A percentile compares a stretch with the other conserved stretches of the same genome.
phyloP scores from a whole-genome alignment of 768 basidiomycete genomes.

The Xerocomus brunneocitrinus region DNA sequence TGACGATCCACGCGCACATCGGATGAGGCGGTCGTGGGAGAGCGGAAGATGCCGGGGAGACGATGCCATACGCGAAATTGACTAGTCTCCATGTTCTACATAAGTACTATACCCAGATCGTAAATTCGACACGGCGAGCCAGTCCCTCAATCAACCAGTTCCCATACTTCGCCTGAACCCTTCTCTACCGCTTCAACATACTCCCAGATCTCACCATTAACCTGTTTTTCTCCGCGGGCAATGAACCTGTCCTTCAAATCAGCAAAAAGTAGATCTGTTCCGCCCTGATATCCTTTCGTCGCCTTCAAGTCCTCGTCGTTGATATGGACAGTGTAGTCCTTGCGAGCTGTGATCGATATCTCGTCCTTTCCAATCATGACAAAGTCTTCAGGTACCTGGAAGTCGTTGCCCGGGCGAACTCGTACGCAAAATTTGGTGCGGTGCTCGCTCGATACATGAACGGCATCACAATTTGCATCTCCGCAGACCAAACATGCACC shows the following conservation, averaged over 20 bases:
- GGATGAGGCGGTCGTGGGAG: no score
- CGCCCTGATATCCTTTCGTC: background rate
- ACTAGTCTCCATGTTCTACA: no score
- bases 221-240: background rate
- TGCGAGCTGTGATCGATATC: background rate
- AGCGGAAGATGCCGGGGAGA: no score
- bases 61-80: no score
- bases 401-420: background rate
- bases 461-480: background rate
- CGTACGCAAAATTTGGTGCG: background rate
- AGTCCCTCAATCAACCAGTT: no score
- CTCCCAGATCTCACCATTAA: no score
- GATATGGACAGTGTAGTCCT: background rate
- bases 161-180: background rate
- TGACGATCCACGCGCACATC: no score
- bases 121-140: no score
- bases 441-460: background rate
- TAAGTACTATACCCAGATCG: no score
- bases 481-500: background rate
- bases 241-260: background rate
- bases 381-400: background rate
- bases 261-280: background rate
- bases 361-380: background rate
- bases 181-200: background rate
- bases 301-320: background rate